A percentile compares a stretch with the other conserved stretches of the same genome.
Conservation (phyloP, 2,329 filamentous ascomycete species). For the Davidsoniella virescens region DNA sequence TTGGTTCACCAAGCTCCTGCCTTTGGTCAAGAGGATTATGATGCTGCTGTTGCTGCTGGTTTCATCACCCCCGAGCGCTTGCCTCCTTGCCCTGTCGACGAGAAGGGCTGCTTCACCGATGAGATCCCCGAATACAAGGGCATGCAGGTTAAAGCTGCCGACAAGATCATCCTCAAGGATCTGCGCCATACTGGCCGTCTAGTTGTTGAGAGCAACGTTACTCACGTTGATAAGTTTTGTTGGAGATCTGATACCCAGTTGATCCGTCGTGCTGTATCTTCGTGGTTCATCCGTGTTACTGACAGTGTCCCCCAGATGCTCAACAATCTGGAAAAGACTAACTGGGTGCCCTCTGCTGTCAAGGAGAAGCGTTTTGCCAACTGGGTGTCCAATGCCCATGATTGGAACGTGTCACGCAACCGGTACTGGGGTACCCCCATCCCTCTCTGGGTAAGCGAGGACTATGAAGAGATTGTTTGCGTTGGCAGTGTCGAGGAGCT, state of each 20-base stretch:
- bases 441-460: conserved; percentile 18
- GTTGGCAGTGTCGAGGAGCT: conserved; percentile 17
- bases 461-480: conserved; percentile 17
- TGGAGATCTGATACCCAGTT: conserved; percentile 18
- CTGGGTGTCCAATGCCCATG: conserved; percentile 17
- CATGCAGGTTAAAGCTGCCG: conserved; percentile 17
- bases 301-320: conserved; percentile 16
- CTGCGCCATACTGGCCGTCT: conserved; percentile 16
- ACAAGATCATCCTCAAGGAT: conserved; percentile 18
- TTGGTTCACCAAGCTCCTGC: conserved; percentile 61
- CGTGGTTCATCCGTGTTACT: conserved; percentile 18
- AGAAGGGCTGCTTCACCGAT: conserved; percentile 21
- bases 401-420: conserved; percentile 17
- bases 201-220: conserved; percentile 16
- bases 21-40: conserved; percentile 66
- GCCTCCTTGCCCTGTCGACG: conserved; percentile 57
- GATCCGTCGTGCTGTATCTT: conserved; percentile 18
- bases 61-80: conserved; percentile 45
- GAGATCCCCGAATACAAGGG: conserved; percentile 17
- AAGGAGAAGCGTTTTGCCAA: conserved; percentile 18
- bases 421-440: conserved; percentile 18
- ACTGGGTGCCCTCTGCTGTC: conserved; percentile 16
- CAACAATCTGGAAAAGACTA: conserved; percentile 16
- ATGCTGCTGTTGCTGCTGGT: conserved; percentile 45
- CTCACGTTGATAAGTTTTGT: conserved; percentile 18